Conservation (phyloP, 78 protist genomes). For the Dictyostelium intermedium region DNA sequence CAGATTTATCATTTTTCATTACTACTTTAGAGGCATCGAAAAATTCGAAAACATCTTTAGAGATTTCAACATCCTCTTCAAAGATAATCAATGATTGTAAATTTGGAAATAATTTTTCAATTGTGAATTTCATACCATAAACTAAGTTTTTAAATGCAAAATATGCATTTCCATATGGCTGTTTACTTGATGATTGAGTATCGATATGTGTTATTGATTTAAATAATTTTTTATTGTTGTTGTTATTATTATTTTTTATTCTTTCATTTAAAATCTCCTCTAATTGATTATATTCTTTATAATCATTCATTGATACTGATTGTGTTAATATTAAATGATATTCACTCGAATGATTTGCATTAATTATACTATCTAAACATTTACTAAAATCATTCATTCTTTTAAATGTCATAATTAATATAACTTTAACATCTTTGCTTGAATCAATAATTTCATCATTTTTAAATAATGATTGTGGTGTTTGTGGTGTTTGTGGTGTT, state of each 20-base stretch:
- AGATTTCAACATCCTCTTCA: slow-evolving; percentile 60
- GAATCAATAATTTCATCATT: not conserved
- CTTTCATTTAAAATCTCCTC: not conserved
- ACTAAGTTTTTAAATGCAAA: slow-evolving; percentile 55
- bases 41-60: slow-evolving; percentile 60
- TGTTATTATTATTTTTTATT: not conserved
- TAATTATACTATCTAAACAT: slow-evolving; percentile 7
- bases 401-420: slow-evolving; percentile 54
- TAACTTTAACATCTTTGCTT: slow-evolving; percentile 23
- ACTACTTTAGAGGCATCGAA: slow-evolving; percentile 7
- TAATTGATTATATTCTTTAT: not conserved
- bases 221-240: not conserved
- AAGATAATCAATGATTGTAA: slow-evolving; percentile 4
- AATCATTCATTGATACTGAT: slow-evolving; percentile 13
- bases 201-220: slow-evolving; percentile 30
- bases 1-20: not conserved
- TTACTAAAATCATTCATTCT: slow-evolving; percentile 52
- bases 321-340: slow-evolving; percentile 70
- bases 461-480: not conserved
- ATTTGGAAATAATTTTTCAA: slow-evolving; percentile 1
- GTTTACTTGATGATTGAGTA: slow-evolving; percentile 1
- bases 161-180: slow-evolving; percentile 68
- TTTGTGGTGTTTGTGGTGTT: not conserved
- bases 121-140: not conserved
- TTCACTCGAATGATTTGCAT: slow-evolving; percentile 13